phyloP scores from a whole-genome alignment of 2,329 filamentous ascomycete species.

The Alternaria metachromatica region DNA sequence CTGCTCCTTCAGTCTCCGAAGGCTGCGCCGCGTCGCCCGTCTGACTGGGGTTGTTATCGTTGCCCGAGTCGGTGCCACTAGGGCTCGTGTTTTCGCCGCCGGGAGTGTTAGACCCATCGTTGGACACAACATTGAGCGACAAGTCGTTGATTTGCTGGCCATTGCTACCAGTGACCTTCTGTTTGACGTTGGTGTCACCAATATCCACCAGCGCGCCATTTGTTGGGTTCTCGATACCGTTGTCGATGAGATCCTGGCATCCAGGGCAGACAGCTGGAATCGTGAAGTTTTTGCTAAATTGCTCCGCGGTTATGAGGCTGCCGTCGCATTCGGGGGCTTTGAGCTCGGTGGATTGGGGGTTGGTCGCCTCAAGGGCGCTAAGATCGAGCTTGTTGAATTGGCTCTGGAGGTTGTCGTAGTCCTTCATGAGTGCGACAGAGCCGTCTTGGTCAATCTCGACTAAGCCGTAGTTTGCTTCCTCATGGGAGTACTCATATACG shows the following conservation, averaged over 20 bases:
- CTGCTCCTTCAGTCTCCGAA: constrained; percentile 24
- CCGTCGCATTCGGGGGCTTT: constrained; percentile 69
- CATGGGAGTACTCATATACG: constrained; percentile 81
- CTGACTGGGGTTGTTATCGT: constrained; percentile 3
- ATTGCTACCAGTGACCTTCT: constrained; percentile 63
- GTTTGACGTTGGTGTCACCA: constrained; percentile 61
- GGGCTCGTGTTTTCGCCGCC: constrained; percentile 47
- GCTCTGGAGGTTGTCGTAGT: constrained; percentile 71
- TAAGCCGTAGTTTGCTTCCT: constrained; percentile 65
- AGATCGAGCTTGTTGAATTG: constrained; percentile 81
- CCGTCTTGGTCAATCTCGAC: constrained; percentile 54
- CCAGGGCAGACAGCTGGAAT: constrained; percentile 72
- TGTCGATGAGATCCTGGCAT: constrained; percentile 76
- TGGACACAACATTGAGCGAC: constrained; percentile 61
- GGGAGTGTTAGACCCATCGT: constrained; percentile 63
- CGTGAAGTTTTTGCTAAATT: constrained; percentile 81
- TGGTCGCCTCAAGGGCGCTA: constrained; percentile 67
- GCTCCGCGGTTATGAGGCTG: constrained; percentile 68
- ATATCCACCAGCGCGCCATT: constrained; percentile 64
- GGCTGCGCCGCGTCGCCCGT: constrained; percentile 23
- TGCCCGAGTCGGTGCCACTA: constrained; percentile 1
- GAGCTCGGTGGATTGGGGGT: constrained; percentile 62
- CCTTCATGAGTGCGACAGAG: constrained; percentile 51
- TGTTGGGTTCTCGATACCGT: constrained; percentile 72
- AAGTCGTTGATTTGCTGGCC: constrained; percentile 68